Evolutionary conservation across 768 basidiomycete genomes (phyloP).

Genomic region (Tephrocybe sp.): DNA sequence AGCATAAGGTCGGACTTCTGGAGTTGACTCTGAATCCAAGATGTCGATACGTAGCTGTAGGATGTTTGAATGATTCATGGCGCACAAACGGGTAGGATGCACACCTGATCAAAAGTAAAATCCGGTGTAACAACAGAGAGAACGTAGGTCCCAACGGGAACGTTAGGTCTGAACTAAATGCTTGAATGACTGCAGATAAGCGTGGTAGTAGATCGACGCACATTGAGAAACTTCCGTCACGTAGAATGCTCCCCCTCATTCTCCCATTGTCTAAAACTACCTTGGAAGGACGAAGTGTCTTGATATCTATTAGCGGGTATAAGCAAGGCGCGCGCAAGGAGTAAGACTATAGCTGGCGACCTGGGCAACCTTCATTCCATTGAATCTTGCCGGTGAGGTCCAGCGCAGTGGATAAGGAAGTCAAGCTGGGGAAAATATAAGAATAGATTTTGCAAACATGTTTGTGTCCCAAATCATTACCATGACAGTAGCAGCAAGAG

Average conservation of each 20-base stretch:
- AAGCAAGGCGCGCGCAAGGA: neutral
- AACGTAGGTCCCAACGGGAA: conserved; percentile 67
- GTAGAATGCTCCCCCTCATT: conserved; percentile 50
- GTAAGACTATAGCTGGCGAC: conserved; percentile 33
- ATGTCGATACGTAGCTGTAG: conserved; percentile 75
- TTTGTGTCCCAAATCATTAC: conserved; percentile 19
- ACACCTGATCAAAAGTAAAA: conserved; percentile 69
- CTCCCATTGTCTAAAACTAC: conserved; percentile 62
- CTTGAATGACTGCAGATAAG: neutral
- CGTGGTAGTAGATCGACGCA: conserved; percentile 29
- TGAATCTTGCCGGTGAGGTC: conserved; percentile 63
- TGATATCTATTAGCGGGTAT: conserved; percentile 12
- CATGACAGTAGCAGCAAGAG: conserved; percentile 29
- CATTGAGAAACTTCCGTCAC: conserved; percentile 68
- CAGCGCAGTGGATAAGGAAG: conserved; percentile 38
- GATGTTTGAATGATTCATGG: conserved; percentile 6
- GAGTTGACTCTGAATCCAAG: conserved; percentile 31
- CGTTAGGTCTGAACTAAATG: conserved; percentile 52
- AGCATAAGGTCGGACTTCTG: conserved; percentile 62
- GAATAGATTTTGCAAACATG: neutral
- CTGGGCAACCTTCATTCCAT: conserved; percentile 72
- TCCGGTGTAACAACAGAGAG: conserved; percentile 70
- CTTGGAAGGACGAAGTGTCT: conserved; percentile 52
- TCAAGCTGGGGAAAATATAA: conserved; percentile 13
- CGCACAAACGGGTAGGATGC: neutral